Base-by-base conservation (phyloP, 2,329 filamentous ascomycete species). In the Colletotrichum caudatum region DNA sequence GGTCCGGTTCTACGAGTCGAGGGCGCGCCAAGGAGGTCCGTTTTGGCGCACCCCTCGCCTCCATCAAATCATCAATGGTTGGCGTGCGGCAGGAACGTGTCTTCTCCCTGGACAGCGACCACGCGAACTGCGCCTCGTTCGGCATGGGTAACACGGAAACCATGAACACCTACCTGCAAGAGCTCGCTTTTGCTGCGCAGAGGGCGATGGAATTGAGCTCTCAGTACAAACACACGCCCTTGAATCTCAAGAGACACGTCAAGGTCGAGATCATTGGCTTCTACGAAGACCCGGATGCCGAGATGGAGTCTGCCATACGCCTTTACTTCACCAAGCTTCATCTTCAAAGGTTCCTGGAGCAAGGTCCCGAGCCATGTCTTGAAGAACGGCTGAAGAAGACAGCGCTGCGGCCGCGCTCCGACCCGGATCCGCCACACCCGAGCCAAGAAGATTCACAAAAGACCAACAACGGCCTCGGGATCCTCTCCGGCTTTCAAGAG, bases 221-320 rank as follows among this genome's bases (percentile, higher is more conserved):
- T 73, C 80, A 46, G 56, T 58, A 71, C 50, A 76, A 78, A 0
- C 86, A 87, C 63, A 84, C 82, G 50, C 82, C 84, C 0, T 74
- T 91, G 29, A 80, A 82, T 46, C 82, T 90, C 1, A 84, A 86
- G 56, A 81, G 85, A 29, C 85, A 85, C 56, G 87, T 90, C 48
- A 86, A 85, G 62, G 83, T 91, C 3, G 89, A 91, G 74, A 76
- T 88, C 11, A 84, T 86, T 60, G 89, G 89, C 0, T 91, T 91
- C 75, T 91, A 90, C 67, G 87, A 90, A 58, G 88, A 90, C 58
- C 78, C 82, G 0, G 81, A 84, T 8, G 78, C 78, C 3, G 78
- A 78, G 39, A 72, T 76, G 18, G 78, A 79, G 1, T 80, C 80
- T 1, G 83, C 82, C 0, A 81, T 88, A 5, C 81, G 87, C 3